These are phyloP conservation scores for Plantago rigida DNA, from an alignment of 305 asterid genomes.

Conservation along the genomic window DNA sequence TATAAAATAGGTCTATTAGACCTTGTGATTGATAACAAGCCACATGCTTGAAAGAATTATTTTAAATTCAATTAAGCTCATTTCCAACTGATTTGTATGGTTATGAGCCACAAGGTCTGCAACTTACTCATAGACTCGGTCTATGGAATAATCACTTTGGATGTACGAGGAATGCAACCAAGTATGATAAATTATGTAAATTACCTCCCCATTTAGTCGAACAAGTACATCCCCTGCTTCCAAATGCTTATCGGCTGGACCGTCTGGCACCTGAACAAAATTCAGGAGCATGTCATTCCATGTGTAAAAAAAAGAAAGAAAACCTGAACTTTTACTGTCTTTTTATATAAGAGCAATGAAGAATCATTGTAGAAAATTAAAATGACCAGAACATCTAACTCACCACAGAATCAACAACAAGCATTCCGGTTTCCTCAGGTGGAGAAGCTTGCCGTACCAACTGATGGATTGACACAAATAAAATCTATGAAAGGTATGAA, in stretches of 20 bases:
- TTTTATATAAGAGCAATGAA: constrained; percentile 3
- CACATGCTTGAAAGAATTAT: too few species aligned
- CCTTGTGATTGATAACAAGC: too few species aligned
- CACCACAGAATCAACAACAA: constrained; percentile 93
- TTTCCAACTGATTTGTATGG: too few species aligned
- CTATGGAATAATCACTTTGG: neutral
- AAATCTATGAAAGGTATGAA: constrained; percentile 10
- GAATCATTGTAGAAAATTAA: constrained; percentile 2
- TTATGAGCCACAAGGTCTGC: too few species aligned
- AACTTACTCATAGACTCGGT: too few species aligned
- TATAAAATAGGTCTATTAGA: too few species aligned
- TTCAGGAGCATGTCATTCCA: constrained; percentile 7
- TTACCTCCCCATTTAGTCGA: constrained; percentile 88
- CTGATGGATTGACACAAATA: constrained; percentile 35
- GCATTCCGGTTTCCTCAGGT: constrained; percentile 93
- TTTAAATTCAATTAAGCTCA: too few species aligned
- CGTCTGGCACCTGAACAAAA: constrained; percentile 80
- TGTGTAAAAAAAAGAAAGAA: constrained; percentile 6
- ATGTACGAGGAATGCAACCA: neutral
- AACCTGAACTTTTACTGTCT: neutral
- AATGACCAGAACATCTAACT: constrained; percentile 28
- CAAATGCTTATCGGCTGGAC: constrained; percentile 83
- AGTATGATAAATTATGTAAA: constrained; percentile 12
- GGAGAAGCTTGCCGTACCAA: constrained; percentile 84
- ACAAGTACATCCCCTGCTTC: constrained; percentile 99